phyloP scores from a whole-genome alignment of 495 filamentous ascomycete species.

The Xylaria cubensis region DNA sequence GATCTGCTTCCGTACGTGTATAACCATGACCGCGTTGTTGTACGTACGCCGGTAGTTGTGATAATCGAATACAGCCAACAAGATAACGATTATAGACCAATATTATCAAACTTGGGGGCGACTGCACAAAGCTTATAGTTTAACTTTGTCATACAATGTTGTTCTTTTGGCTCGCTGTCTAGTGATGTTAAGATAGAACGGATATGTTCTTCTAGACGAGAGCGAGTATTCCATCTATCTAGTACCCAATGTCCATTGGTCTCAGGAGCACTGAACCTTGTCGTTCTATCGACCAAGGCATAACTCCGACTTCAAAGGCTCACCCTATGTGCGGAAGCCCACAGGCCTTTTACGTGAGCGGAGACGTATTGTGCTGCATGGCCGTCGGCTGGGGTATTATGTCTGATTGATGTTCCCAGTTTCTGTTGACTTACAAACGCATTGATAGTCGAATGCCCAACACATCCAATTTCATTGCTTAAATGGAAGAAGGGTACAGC shows the following conservation, averaged over 20 bases:
- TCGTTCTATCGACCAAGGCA: not conserved
- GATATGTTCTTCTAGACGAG: not conserved
- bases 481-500: constrained; percentile 85
- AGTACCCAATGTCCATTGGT: not conserved
- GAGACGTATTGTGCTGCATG: not conserved
- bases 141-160: not conserved
- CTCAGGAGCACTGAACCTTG: not conserved
- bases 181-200: not conserved
- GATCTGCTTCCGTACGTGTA: too few species aligned
- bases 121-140: not conserved
- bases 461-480: constrained; percentile 25
- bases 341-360: not conserved
- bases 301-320: not conserved
- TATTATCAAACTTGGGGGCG: too few species aligned
- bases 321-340: not conserved
- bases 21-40: too few species aligned
- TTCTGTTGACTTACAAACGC: not conserved
- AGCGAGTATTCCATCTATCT: not conserved
- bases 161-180: not conserved
- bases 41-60: too few species aligned
- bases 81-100: not conserved
- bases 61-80: not conserved
- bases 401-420: not conserved
- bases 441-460: not conserved
- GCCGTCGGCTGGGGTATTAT: not conserved